phyloP scores from a whole-genome alignment of 768 basidiomycete species.

The Strobilomyces echinocephalus region DNA sequence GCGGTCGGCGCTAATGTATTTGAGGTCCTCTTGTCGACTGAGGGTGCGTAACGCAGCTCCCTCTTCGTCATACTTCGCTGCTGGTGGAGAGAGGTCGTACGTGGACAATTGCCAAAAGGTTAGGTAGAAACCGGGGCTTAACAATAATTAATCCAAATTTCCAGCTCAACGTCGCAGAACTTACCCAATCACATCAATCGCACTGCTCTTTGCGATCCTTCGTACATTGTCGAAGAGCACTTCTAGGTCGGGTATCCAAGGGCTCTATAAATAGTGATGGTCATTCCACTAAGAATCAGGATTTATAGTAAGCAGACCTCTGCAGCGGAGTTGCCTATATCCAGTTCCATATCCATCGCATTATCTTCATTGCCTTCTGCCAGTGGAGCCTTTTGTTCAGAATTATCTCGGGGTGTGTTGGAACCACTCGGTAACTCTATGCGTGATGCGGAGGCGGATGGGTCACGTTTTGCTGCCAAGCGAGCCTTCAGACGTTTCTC shows the following conservation, averaged over 20 bases:
- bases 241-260: constrained; percentile 76
- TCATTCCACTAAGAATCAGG: constrained; percentile 1
- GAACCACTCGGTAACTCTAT: constrained; percentile 56
- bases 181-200: constrained; percentile 67
- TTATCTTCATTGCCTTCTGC: constrained; percentile 41
- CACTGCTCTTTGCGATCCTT: constrained; percentile 63
- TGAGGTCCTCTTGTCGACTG: constrained; percentile 64
- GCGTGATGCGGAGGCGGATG: constrained; percentile 49
- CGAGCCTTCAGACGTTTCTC: constrained; percentile 81
- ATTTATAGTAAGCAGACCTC: constrained; percentile 13
- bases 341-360: constrained; percentile 50
- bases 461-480: constrained; percentile 68
- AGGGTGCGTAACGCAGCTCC: constrained; percentile 53
- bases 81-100: constrained; percentile 81
- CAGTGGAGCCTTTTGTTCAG: constrained; percentile 21
- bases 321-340: constrained; percentile 22
- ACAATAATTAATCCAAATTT: constrained; percentile 6
- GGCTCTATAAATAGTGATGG: constrained; percentile 40
- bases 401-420: constrained; percentile 25
- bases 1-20: constrained; percentile 62
- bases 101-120: constrained; percentile 97
- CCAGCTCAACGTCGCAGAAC: constrained; percentile 23
- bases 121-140: constrained; percentile 84
- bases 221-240: constrained; percentile 72
- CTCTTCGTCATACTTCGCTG: constrained; percentile 75